A percentile compares a stretch with the other conserved stretches of the same genome.
These are phyloP conservation scores for Prunus mume DNA, from an alignment of 306 rosid species.

Conservation along the genomic window DNA sequence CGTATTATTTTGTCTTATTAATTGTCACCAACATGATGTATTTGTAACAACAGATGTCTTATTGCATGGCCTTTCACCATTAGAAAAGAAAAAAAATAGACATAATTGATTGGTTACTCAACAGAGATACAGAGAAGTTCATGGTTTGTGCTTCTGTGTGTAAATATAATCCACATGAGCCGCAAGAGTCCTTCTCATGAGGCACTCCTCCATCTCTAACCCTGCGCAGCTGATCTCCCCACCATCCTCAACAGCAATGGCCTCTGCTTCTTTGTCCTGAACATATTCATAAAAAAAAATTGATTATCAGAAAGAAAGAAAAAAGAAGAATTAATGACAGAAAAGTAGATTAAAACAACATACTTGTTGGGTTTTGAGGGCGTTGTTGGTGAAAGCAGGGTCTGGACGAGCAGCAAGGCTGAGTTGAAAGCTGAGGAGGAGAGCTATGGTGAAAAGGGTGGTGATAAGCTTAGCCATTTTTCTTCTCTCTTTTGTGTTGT, in stretches of 20 bases:
- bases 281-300: background rate
- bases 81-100: background rate
- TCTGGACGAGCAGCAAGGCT: slow-evolving; percentile 37
- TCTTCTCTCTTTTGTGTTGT: background rate
- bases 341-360: background rate
- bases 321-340: background rate
- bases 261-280: slow-evolving; percentile 26
- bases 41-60: background rate
- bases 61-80: slow-evolving; percentile 8
- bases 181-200: slow-evolving; percentile 59
- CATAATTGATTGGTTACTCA: background rate
- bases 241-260: slow-evolving; percentile 19
- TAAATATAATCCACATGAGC: slow-evolving; percentile 84
- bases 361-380: slow-evolving; percentile 26
- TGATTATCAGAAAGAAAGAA: background rate
- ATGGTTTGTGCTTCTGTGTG: slow-evolving; percentile 50
- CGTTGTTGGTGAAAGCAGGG: slow-evolving; percentile 10
- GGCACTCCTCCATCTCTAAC: slow-evolving; percentile 46
- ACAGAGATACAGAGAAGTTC: background rate
- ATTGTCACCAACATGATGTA: background rate
- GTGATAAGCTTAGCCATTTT: slow-evolving; percentile 38
- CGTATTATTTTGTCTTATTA: too few species aligned
- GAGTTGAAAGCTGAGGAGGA: slow-evolving; percentile 48
- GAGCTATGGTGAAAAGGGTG: slow-evolving; percentile 46
- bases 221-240: slow-evolving; percentile 53